Base-by-base conservation (phyloP, 2,329 filamentous ascomycete genomes). In the Xylaria sp. region DNA sequence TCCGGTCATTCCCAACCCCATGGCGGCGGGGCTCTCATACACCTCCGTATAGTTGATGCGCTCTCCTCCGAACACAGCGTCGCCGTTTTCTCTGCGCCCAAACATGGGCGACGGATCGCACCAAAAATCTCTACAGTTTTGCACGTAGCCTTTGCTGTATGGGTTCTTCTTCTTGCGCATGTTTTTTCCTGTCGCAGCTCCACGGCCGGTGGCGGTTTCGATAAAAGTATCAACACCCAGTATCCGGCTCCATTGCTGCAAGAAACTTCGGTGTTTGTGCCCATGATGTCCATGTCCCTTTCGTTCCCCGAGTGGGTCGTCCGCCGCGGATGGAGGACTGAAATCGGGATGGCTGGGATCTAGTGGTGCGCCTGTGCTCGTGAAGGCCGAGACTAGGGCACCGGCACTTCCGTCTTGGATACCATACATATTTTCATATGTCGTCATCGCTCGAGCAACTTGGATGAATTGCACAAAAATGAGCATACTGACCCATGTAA, bases 401-500 rank as follows among this genome's bases (percentile, higher is more conserved):
- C 76, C 70, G 68, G 87, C 85, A 28, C 83, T 83, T 67, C 84
- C 85, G 70, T 91, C 85, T 66, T 89, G 86, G 69, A 94, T 86
- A 59, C 93, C 91, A 70, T 91, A 90, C 94, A 99, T 98, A 79
- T 94, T 97, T 81, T 99, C 96, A 80, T 93, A 98, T 0, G 96
- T 99, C 0, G 96, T 99, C 84, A 97, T 91, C 65, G 94, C 97
- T 69, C 94, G 90, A 0, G 94, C 92, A 60, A 99, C 91, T 78
- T 99, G 96, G 59, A 97, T 86, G 60, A 97, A 89, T 78, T 99
- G 97, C 5, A 98, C 97, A 71, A 94, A 91, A 67, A 97, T 86
- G 39, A 99, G 89, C 94, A 99, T 98, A n/a, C 91, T 90, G 2
- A 98, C 93, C 96, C 96, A 99, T 23, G 93, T 91, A 36, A 97